phyloP scores from a whole-genome alignment of 352 stramenopile genomes.

The Phytophthora fragariae region DNA sequence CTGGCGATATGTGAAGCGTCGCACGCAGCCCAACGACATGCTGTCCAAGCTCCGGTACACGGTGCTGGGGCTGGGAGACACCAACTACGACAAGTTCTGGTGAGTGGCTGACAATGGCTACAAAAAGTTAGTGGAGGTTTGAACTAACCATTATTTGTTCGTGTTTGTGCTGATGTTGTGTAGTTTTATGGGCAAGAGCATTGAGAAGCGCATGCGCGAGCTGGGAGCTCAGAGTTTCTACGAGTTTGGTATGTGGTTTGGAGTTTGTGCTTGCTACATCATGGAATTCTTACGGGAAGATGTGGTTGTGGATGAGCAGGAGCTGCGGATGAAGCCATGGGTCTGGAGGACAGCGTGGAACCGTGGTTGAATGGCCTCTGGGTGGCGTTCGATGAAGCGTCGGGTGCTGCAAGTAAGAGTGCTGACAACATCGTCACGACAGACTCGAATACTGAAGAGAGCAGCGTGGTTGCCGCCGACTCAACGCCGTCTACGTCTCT shows the following conservation, averaged over 20 bases:
- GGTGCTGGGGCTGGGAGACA: conserved; percentile 95
- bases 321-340: conserved; percentile 94
- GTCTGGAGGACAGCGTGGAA: conserved; percentile 95
- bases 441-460: conserved; percentile 33
- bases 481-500: not conserved
- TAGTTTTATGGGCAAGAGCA: conserved; percentile 88
- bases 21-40: conserved; percentile 79
- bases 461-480: not conserved
- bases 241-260: conserved; percentile 47
- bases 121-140: too few relatives aligned
- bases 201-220: conserved; percentile 91
- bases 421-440: conserved; percentile 16
- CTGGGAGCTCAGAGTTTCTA: conserved; percentile 88
- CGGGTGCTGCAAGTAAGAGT: conserved; percentile 7
- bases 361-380: conserved; percentile 85
- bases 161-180: too few relatives aligned
- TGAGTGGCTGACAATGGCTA: conserved; percentile 19
- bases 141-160: too few relatives aligned
- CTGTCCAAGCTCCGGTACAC: conserved; percentile 83
- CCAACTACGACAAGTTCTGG: conserved; percentile 98
- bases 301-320: conserved; percentile 35
- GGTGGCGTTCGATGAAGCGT: conserved; percentile 53
- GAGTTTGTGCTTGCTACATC: not conserved
- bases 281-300: not conserved
- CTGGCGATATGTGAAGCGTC: conserved; percentile 92